Evolutionary conservation across 441 rosid genomes (phyloP).

Genomic region (Bruguiera hainesii): DNA sequence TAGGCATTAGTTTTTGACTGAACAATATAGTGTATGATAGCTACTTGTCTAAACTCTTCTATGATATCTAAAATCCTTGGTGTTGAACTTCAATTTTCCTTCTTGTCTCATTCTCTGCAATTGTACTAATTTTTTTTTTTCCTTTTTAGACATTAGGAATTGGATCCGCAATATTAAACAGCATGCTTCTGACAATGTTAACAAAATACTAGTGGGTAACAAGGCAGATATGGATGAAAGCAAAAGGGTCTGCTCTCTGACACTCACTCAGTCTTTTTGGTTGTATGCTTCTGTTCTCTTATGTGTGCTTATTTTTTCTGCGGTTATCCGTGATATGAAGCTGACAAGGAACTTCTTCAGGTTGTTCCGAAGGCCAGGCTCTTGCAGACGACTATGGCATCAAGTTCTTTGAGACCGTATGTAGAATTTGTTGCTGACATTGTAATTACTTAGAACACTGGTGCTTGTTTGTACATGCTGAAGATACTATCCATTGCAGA

Average conservation of each 20-base stretch:
- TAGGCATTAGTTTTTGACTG: not conserved
- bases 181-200: constrained; percentile 74
- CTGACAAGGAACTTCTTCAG: constrained; percentile 27
- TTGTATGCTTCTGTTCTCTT: not conserved
- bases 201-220: constrained; percentile 78
- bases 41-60: not conserved
- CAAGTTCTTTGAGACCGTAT: constrained; percentile 71
- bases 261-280: not conserved
- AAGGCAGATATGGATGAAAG: constrained; percentile 87
- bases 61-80: not conserved
- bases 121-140: not conserved
- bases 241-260: constrained; percentile 49
- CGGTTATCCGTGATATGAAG: not conserved
- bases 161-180: constrained; percentile 80
- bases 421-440: constrained; percentile 22
- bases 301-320: not conserved
- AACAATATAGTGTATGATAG: too few relatives aligned
- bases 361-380: constrained; percentile 81
- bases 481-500: constrained; percentile 36
- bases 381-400: constrained; percentile 81
- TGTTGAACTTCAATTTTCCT: not conserved
- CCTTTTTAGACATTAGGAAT: constrained; percentile 51
- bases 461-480: not conserved
- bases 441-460: not conserved
- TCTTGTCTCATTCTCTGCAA: not conserved